Base-by-base conservation (phyloP, 805 yeast genomes). In the Blastobotrys parvus region DNA sequence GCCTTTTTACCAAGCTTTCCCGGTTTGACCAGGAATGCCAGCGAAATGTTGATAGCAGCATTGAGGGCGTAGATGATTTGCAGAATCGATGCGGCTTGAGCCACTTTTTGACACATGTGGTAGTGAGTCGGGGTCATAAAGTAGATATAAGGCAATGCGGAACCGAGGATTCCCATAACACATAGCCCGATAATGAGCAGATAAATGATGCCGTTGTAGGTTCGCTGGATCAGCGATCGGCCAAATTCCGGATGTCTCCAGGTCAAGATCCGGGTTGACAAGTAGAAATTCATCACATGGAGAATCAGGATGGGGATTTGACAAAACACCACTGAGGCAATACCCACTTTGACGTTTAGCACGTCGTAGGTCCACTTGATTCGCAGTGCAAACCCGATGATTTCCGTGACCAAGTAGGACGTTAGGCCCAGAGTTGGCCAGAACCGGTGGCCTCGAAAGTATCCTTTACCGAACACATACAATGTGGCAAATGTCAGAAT, bases 161-260 rank as follows among this genome's bases (percentile, higher is more conserved):
- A 75, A 20, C 81, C 82, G 19, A 78, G 65, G 53, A 82, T 74
- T 18, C 86, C 81, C 82, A 81, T 78, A 15, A 69, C 69, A 38
- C 82, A 72, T 43, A 81, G 68, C 4, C 72, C 79, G 22, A 69
- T 42, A 22, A 82, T 87, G 39, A 78, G 51, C 5, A 62, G 50
- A 54, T 82, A 82, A 30, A 77, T 51, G 20, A 62, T 41, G 29
- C 48, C 45, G 75, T 79, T 75, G 52, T 81, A 76, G 27, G 64
- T 45, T 23, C 16, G 18, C 22, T 36, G 36, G 42, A 42, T 38
- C 44, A 59, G 64, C 35, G 71, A 58, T 17, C 75, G 68, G 35
- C 88, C 89, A 8, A 78, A 71, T 41, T 75, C 78, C 4, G 90
- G 89, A 55, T 82, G 88, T 58, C 80, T 68, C 83, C 87, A 80